Conservation (phyloP, 768 basidiomycete species). For the Boletellus sp. region DNA sequence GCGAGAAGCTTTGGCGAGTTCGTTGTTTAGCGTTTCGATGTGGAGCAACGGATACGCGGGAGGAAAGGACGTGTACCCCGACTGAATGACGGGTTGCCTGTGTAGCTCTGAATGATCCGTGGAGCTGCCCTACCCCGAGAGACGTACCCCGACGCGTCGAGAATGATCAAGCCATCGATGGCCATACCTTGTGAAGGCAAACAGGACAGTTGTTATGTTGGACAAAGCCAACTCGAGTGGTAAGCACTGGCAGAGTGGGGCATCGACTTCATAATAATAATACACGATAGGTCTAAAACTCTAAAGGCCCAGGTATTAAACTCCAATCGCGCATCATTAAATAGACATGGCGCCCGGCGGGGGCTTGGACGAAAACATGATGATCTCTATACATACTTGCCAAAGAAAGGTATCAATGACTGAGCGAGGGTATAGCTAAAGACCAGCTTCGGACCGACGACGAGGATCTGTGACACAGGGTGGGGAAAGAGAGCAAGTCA, state of each 20-base stretch:
- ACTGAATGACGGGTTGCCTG: constrained; percentile 82
- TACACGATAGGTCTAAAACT: constrained; percentile 9
- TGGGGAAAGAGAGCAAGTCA: constrained; percentile 6
- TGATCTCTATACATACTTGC: constrained; percentile 64
- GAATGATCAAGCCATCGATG: constrained; percentile 78
- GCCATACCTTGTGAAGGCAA: constrained; percentile 43
- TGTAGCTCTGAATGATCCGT: constrained; percentile 5
- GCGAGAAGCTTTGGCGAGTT: constrained; percentile 53
- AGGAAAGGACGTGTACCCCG: constrained; percentile 77
- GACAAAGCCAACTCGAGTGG: background rate
- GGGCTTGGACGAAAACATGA: background rate
- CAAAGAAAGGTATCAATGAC: constrained; percentile 89
- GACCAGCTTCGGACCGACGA: constrained; percentile 96
- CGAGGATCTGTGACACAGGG: constrained; percentile 61
- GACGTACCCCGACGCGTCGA: constrained; percentile 70
- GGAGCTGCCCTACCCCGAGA: background rate
- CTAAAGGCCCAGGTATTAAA: constrained; percentile 1
- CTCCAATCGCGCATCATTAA: background rate
- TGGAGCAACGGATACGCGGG: constrained; percentile 80
- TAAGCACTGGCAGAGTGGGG: background rate
- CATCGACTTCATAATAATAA: constrained; percentile 5
- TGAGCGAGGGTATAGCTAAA: constrained; percentile 98
- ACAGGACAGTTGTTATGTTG: background rate
- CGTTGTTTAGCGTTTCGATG: constrained; percentile 79
- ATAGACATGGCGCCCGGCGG: background rate